Evolutionary conservation across 2,329 filamentous ascomycete genomes (phyloP), one percentile per base, ranked within the genome.

Genomic region (Plectosphaerella plurivora): DNA sequence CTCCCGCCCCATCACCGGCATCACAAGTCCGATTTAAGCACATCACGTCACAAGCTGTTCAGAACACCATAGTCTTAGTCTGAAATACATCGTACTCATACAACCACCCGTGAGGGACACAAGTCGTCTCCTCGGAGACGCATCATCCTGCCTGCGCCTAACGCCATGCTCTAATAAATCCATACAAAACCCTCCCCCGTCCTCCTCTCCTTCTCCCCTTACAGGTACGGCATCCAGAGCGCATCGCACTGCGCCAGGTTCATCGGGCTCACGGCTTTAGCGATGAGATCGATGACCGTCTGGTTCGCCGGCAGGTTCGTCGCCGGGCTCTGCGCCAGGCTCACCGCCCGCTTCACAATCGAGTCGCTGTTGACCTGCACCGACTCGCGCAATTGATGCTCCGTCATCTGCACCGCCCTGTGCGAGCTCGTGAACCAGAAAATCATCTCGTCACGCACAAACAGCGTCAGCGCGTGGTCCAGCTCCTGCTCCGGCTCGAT

Each of bases 141-240:
- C 28, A 12, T 33, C 28, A 33, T 10, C 4, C 28, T 33, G 28
- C 28, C 28, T 5, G 28, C 28, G 8, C 28, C 28, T 10, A 33
- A 33, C 28, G 28, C 28, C 28, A 33, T 33, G 28, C 28, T 33
- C 8, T 33, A 4, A 33, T 33, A 33, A 33, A 33, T 3, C 28
- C 8, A 12, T 9, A 33, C 28, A 33, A 33, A 33, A 33, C n/a
- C 15, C 4, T 39, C 28, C 36, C 5, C 36, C 37, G 7, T 39
- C 7, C 37, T 39, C 37, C n/a, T 44, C 16, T 18, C 41, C 41
- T 6, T 44, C 18, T 44, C 22, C 49, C 45, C 35, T 71, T 77
- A 97, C 65, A 97, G 74, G 75, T 96, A 99, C 22, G 91, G 87
- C 93, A 97, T 97, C 91, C 94, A 99, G 61, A 99, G 74, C 53